Evolutionary conservation across 2,329 filamentous ascomycete species (phyloP).

Genomic region (Simplicillium aogashimaense): DNA sequence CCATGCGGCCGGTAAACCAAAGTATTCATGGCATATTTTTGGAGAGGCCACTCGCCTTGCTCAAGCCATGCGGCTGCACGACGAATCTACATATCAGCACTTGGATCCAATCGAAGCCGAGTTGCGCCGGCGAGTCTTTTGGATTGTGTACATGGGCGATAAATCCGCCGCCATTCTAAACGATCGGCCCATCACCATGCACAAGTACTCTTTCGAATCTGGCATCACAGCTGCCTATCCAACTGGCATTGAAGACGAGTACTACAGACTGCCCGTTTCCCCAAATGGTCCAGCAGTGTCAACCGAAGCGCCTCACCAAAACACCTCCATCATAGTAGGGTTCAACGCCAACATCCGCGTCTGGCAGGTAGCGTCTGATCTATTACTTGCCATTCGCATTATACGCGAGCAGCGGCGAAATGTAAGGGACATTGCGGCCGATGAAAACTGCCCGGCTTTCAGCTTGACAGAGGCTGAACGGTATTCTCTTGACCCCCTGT

Average conservation of each 20-base stretch:
- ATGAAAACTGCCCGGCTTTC: neutral
- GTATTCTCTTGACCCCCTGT: constrained; percentile 23
- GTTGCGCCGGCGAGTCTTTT: constrained; percentile 23
- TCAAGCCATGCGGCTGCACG: constrained; percentile 31
- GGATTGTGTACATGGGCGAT: constrained; percentile 29
- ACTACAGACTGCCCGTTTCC: constrained; percentile 7
- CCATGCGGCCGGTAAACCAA: constrained; percentile 29
- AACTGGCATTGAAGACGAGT: constrained; percentile 18
- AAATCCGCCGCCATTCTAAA: constrained; percentile 29
- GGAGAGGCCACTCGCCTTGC: constrained; percentile 30
- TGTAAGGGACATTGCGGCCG: neutral
- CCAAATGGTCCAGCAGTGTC: constrained; percentile 3
- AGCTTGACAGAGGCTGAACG: constrained; percentile 15
- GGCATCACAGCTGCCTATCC: constrained; percentile 27
- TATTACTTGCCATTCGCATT: constrained; percentile 24
- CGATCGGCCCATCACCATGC: constrained; percentile 30
- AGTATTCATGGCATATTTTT: constrained; percentile 34
- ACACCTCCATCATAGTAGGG: constrained; percentile 19
- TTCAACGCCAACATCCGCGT: constrained; percentile 31
- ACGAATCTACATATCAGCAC: constrained; percentile 25
- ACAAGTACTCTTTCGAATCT: constrained; percentile 29
- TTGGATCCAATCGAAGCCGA: constrained; percentile 27
- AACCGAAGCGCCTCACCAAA: constrained; percentile 11
- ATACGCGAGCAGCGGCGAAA: constrained; percentile 15
- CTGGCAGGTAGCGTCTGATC: constrained; percentile 28